Evolutionary conservation across 352 stramenopile species (phyloP), one percentile per base, ranked within the genome.

Genomic region (Albugo candida): DNA sequence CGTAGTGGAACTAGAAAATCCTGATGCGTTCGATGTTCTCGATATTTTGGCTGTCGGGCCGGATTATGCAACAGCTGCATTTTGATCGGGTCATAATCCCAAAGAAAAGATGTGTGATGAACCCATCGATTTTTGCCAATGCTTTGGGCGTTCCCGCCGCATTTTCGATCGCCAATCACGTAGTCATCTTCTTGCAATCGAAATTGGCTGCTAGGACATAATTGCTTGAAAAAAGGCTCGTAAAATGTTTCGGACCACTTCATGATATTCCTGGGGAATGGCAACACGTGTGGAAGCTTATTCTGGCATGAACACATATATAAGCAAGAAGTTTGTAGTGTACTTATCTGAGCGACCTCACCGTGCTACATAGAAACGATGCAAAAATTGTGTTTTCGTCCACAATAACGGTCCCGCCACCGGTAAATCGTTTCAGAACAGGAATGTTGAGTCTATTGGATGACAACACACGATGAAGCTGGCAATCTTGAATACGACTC

Each of bases 91-190:
- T 96, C 63, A 53, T 93, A 97, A 59, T 97, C 87, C 86, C 88
- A 98, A 13, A 99, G 58, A 63, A 99, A 98, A 46, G 83, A 97
- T 17, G 94, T 98, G 64, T 98, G 94, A 60, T 98, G 94, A 18
- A 98, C 60, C 83, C 85, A 98, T 13, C 92, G 87, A 45, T 81
- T 74, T 56, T 88, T 95, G 5, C 75, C 83, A 52, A 98, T 96
- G 54, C 75, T 89, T 60, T 98, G 94, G 13, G 94, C 93, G 62
- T 98, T 98, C 36, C 94, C 94, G 13, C 77, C 94, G 54, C 97
- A 93, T 71, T 98, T 98, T 31, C 72, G 70, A 49, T 94, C 62
- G 19, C 75, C 79, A 43, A 98, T 83, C 37, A 97, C 84, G 55
- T 98, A 98, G 66, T 98, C 93, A 57, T 97, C 87, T 60, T 97